Base-by-base conservation (phyloP, 2,329 filamentous ascomycete species). In the Chalaropsis thielavioides region DNA sequence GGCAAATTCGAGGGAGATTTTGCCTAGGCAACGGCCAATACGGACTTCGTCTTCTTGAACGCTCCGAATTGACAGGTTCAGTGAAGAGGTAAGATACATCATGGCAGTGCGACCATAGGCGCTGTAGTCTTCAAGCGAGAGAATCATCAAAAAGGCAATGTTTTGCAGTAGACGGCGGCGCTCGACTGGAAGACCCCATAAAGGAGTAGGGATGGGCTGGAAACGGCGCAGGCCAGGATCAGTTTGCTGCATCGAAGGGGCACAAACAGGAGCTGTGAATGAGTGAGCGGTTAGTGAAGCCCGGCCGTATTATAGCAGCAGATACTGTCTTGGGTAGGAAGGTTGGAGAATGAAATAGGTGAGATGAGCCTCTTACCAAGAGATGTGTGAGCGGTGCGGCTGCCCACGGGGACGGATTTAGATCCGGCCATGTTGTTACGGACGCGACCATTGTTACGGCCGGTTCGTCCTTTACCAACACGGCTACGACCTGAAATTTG, bases 121-220 rank as follows among this genome's bases (percentile, higher is more conserved):
- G 51, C 80, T 83, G 73, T 94, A 95, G 68, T 88, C 83, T 71
- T 94, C 86, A 15, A 95, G 76, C 1, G 88, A 91, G 1, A 95
- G 76, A 5, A 92, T 71, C 31, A 94, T 77, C 2, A 95, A 77
- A 0, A 95, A 76, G 49, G 90, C 76, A 0, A 85, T 82, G 70
- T 94, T 87, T 7, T 95, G 75, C 6, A 95, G 79, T 7, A 91
- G 76, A 31, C 81, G 80, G 56, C 86, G 79, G 70, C 85, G 87
- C 62, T 84, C 81, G 60, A 82, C 74, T 0, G 82, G 75, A 1
- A 89, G 75, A 10, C 79, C 77, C 69, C 79, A 81, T 11, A 94
- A 77, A 1, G 80, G 73, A 6, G 83, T 89, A 54, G 81, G 77
- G 38, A 81, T 78, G 0, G 85, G 84, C 17, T 81, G 80, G 69